Evolutionary conservation across 331 rosid genomes (phyloP), one percentile per base, ranked within the genome.

Genomic region (Acacia concinna): DNA sequence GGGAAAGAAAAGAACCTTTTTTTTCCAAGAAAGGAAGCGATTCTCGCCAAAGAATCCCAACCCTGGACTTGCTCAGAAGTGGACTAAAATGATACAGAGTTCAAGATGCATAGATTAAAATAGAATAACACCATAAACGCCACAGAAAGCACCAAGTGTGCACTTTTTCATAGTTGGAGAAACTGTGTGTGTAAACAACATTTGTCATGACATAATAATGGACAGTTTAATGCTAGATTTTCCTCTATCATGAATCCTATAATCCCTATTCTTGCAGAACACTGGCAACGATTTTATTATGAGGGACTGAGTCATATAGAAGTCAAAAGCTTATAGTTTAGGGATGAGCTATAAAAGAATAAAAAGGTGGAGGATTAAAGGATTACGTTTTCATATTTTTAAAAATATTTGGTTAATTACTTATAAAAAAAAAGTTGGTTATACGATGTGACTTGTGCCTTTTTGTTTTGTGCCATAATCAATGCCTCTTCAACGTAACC

Each of bases 91-190:
- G 80, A 34, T 81, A 86, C 25, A 66, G 15, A 31, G 91, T 82
- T 2, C 95, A 82, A 63, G 84, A 82, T 46, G 86, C 60, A 68
- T 90, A 83, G 31, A 85, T 41, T 8, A 91, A 73, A 54, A 68
- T 90, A 83, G 31, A 85, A 35, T 8, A 91, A 73, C 27, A 82
- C 92, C 82, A 93, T 93, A 80, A 91, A 93, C 43, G 98, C 98
- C 66, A 91, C 37, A 34, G 93, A 75, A 9, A 93, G 90, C 9
- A 93, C 88, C 43, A 93, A 51, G 56, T 93, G 98, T 44, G 95
- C 77, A 5, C 92, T 97, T 75, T 93, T 93, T 77, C 51, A 91
- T 47, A 9, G 82, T 21, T 1, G 98, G 97, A 3, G 97, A 86
- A 34, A 90, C 74, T 46, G 60, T 62, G 21, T 88, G 88, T 0